phyloP scores from a whole-genome alignment of 208 protist genomes.

The Trypanosoma mega region DNA sequence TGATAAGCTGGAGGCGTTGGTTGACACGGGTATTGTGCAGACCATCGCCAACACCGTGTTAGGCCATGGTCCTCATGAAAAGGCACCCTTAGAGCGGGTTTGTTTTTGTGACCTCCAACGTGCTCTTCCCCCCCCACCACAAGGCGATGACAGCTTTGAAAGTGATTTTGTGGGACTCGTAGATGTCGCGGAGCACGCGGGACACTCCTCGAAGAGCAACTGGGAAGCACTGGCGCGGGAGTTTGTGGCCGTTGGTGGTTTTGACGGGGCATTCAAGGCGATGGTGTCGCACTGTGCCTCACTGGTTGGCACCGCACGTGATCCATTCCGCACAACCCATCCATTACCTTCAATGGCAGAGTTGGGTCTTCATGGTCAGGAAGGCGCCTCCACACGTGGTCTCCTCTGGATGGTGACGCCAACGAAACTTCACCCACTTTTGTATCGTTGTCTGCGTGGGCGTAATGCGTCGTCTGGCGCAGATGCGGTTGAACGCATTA shows the following conservation, averaged over 20 bases:
- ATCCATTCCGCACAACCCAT: conserved; percentile 74
- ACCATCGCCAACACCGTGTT: conserved; percentile 68
- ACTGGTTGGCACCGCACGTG: conserved; percentile 59
- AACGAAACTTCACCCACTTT: conserved; percentile 58
- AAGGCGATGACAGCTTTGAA: conserved; percentile 75
- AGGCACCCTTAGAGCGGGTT: conserved; percentile 66
- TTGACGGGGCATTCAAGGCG: conserved; percentile 57
- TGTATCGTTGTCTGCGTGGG: conserved; percentile 63
- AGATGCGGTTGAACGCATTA: conserved; percentile 89
- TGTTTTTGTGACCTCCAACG: conserved; percentile 80
- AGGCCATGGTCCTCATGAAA: conserved; percentile 20
- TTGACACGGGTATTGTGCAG: conserved; percentile 74
- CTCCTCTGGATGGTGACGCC: conserved; percentile 89
- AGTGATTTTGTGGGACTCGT: conserved; percentile 78
- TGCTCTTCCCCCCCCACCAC: conserved; percentile 65
- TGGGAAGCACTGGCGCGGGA: conserved; percentile 75
- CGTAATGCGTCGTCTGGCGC: conserved; percentile 71
- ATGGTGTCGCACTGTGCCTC: conserved; percentile 79
- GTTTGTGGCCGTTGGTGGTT: conserved; percentile 57
- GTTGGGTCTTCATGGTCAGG: conserved; percentile 74
- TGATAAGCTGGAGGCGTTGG: conserved; percentile 66
- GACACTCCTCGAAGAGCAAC: conserved; percentile 54
- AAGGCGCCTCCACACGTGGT: conserved; percentile 76
- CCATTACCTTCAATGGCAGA: conserved; percentile 47
- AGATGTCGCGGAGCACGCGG: conserved; percentile 31